These are phyloP conservation scores for Euphorbia celastroides DNA, from an alignment of 441 rosid genomes.

Conservation along the genomic window DNA sequence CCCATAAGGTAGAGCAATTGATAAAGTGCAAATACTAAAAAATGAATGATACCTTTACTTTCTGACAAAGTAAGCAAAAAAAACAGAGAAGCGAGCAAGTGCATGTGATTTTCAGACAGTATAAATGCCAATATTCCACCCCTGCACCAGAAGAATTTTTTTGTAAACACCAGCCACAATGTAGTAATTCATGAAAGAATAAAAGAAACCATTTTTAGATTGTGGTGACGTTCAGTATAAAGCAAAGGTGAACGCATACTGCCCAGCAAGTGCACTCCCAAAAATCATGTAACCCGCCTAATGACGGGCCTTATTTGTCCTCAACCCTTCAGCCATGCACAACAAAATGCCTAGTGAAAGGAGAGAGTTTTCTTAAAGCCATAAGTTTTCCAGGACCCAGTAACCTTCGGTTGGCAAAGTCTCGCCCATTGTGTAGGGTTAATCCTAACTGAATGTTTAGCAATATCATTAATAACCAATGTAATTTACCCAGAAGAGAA, in stretches of 20 bases:
- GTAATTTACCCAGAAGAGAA: background rate
- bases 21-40: background rate
- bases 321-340: background rate
- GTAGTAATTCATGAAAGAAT: background rate
- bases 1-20: background rate
- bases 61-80: conserved; percentile 46
- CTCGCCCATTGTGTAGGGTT: background rate
- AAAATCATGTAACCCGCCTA: background rate
- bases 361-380: background rate
- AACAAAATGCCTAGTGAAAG: background rate
- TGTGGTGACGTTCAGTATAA: background rate
- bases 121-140: conserved; percentile 36
- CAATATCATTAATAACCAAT: background rate
- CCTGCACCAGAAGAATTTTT: conserved; percentile 34
- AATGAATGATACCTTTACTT: conserved; percentile 40
- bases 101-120: conserved; percentile 41
- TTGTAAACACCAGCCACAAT: background rate
- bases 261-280: background rate
- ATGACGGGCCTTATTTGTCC: background rate
- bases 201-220: background rate
- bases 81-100: conserved; percentile 43
- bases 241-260: background rate
- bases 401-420: background rate
- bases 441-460: background rate
- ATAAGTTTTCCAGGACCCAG: background rate